Conservation (phyloP, 768 basidiomycete genomes). For the Russula ochroleuca region DNA sequence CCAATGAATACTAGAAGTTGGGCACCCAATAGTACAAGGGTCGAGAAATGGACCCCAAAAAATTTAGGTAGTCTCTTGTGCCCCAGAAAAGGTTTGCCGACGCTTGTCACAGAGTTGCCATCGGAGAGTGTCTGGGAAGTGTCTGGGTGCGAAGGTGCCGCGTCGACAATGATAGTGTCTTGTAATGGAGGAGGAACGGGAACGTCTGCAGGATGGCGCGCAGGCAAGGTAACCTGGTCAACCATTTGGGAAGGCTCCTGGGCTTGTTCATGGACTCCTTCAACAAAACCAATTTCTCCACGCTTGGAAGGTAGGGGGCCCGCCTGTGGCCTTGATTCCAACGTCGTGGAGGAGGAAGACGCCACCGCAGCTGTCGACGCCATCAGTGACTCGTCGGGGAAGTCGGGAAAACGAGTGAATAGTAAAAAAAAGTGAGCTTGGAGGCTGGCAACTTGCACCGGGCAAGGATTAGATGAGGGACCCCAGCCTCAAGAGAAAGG, state of each 20-base stretch:
- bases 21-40: conserved; percentile 41
- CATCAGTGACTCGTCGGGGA: conserved; percentile 28
- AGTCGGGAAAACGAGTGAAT: neutral
- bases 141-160: neutral
- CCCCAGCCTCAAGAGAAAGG: conserved; percentile 23
- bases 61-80: conserved; percentile 38
- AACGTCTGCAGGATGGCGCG: conserved; percentile 49
- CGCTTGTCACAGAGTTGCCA: conserved; percentile 31
- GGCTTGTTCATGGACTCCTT: conserved; percentile 36
- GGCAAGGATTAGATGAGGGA: conserved; percentile 36
- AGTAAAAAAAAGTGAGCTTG: conserved; percentile 28
- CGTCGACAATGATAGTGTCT: neutral
- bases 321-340: conserved; percentile 46
- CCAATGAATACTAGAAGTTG: conserved; percentile 42
- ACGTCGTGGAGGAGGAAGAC: conserved; percentile 18
- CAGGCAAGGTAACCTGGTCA: conserved; percentile 35
- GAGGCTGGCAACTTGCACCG: conserved; percentile 38
- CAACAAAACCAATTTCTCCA: conserved; percentile 62
- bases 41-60: conserved; percentile 45
- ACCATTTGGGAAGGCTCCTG: conserved; percentile 15
- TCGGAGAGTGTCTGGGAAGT: conserved; percentile 13
- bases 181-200: conserved; percentile 25
- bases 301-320: conserved; percentile 59
- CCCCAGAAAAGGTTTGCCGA: conserved; percentile 39
- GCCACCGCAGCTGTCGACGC: conserved; percentile 30